Conservation (phyloP, 2,329 filamentous ascomycete genomes). For the Fusarium avenaceum region DNA sequence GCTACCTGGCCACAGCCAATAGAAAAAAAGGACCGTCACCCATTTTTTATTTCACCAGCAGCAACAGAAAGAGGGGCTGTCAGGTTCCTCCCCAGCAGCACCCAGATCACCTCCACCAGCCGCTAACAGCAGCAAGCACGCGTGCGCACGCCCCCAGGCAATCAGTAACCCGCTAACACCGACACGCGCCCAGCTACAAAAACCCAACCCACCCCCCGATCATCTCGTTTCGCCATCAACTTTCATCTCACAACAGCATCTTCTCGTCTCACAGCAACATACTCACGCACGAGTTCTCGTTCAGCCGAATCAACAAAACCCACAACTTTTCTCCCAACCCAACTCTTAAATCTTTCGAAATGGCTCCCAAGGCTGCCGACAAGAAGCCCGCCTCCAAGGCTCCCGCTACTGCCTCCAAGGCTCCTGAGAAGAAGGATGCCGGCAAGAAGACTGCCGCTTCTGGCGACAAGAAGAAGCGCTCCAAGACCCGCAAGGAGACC, state of each 20-base stretch:
- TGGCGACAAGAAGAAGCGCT: constrained; percentile 99
- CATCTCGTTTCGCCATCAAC: constrained; percentile 62
- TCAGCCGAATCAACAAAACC: constrained; percentile 20
- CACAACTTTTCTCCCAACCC: constrained; percentile 22
- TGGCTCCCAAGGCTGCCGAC: constrained; percentile 97
- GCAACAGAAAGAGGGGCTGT: constrained; percentile 37
- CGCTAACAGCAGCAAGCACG: constrained; percentile 36
- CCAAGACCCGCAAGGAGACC: constrained; percentile 99
- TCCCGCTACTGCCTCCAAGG: constrained; percentile 78
- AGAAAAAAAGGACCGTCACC: constrained; percentile 41
- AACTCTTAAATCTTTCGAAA: constrained; percentile 60
- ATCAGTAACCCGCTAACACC: constrained; percentile 70
- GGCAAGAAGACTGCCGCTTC: constrained; percentile 99
- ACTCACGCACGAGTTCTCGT: constrained; percentile 37
- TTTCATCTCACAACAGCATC: constrained; percentile 56
- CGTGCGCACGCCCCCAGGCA: constrained; percentile 52
- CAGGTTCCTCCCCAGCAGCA: constrained; percentile 34
- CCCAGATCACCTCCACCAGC: constrained; percentile 42
- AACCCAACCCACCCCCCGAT: constrained; percentile 67
- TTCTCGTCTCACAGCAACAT: constrained; percentile 49
- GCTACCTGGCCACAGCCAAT: constrained; percentile 20
- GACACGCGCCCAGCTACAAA: constrained; percentile 72
- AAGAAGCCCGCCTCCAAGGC: constrained; percentile 99
- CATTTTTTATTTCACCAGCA: constrained; percentile 38
- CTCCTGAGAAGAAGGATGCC: constrained; percentile 97